These are phyloP conservation scores for Flaveria linearis DNA, from an alignment of 129 eudicot species.

Conservation along the genomic window DNA sequence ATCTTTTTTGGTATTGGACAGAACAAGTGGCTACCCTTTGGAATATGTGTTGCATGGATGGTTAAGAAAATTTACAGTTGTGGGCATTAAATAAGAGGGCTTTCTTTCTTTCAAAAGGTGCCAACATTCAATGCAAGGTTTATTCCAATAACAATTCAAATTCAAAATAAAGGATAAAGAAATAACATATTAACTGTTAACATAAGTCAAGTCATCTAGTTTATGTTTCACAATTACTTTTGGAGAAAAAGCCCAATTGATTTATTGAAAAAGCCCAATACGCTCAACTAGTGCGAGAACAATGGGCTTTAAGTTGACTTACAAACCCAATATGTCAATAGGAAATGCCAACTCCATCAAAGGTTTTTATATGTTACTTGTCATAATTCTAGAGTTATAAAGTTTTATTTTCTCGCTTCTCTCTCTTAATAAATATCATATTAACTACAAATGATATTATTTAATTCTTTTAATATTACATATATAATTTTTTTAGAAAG, in stretches of 20 bases:
- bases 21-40: neutral
- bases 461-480: too few relatives aligned
- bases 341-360: neutral
- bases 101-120: neutral
- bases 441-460: too few relatives aligned
- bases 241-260: neutral
- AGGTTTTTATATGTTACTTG: too few relatives aligned
- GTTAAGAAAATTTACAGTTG: slow-evolving; percentile 12
- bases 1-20: neutral
- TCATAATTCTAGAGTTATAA: too few relatives aligned
- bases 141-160: too few relatives aligned
- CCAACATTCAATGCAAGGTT: slow-evolving; percentile 22
- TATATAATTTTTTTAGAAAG: too few relatives aligned
- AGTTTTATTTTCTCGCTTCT: too few relatives aligned
- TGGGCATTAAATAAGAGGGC: neutral
- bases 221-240: neutral
- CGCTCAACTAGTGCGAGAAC: neutral
- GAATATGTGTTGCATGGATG: slow-evolving; percentile 22
- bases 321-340: neutral
- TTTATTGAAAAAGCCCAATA: neutral
- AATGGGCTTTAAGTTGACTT: neutral
- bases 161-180: too few relatives aligned
- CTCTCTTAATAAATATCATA: too few relatives aligned
- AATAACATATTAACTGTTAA: too few relatives aligned
- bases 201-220: too few relatives aligned